A percentile compares a stretch with the other conserved stretches of the same genome.
phyloP scores from a whole-genome alignment of 148 eudicot genomes.

The Fagopyrum homotropicum region DNA sequence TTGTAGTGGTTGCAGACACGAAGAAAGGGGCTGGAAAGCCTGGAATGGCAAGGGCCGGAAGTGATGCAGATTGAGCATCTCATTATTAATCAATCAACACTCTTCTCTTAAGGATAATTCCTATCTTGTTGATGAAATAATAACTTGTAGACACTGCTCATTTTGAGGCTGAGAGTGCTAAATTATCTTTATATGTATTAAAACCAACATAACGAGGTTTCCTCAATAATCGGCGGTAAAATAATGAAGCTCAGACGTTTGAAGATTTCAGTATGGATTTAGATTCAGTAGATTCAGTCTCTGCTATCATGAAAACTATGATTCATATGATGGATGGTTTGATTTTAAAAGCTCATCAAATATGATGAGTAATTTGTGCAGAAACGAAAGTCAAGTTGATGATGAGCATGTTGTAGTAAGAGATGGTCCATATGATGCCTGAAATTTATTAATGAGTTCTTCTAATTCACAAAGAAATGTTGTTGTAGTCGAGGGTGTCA shows the following conservation, averaged over 20 bases:
- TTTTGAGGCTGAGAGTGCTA: no score
- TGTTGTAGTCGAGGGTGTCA: constrained; percentile 15
- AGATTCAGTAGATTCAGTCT: constrained; percentile 2
- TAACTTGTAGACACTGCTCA: no score
- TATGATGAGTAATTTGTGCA: constrained; percentile 4
- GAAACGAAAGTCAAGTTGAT: constrained; percentile 11
- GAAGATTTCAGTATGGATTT: neutral
- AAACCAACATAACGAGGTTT: no score
- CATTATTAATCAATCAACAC: no score
- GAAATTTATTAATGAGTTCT: constrained; percentile 29
- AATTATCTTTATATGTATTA: no score
- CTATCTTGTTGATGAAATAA: no score
- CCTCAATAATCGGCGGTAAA: neutral
- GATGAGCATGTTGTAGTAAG: constrained; percentile 16
- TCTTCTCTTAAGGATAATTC: no score
- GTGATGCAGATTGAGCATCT: no score
- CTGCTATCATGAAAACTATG: constrained; percentile 16
- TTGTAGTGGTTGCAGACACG: no score
- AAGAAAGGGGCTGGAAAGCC: no score
- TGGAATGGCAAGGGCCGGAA: no score
- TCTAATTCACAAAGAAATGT: constrained; percentile 16
- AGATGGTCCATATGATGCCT: constrained; percentile 28
- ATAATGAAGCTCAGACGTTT: neutral
- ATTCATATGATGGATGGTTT: constrained; percentile 32
- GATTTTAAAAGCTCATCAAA: constrained; percentile 29